Evolutionary conservation across 106 monocot genomes (phyloP).

Genomic region (Platanthera zijinensis): DNA sequence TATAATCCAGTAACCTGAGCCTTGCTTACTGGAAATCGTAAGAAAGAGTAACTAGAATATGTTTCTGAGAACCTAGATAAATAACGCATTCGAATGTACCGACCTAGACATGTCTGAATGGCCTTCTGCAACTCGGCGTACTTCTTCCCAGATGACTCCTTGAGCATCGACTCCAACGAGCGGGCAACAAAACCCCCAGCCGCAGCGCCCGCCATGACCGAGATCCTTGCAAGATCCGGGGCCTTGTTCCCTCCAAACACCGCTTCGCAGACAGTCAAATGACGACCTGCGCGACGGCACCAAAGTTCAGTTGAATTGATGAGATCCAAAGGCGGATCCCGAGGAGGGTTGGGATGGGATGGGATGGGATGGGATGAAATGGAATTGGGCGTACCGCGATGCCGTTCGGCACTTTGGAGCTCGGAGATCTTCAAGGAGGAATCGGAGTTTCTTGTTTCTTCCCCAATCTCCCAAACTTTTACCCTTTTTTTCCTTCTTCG

Average conservation of each 20-base stretch:
- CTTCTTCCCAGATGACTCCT: constrained; percentile 79
- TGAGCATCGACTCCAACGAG: constrained; percentile 91
- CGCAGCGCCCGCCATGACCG: constrained; percentile 73
- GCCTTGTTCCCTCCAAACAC: neutral
- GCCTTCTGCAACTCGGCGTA: constrained; percentile 55
- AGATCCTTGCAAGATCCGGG: constrained; percentile 18
- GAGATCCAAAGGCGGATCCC: no score
- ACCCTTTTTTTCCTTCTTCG: no score
- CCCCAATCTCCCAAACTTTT: no score
- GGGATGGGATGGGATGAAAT: neutral
- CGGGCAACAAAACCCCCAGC: constrained; percentile 85
- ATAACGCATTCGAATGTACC: neutral
- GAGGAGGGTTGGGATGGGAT: neutral
- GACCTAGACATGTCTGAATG: constrained; percentile 72
- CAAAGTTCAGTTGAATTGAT: neutral
- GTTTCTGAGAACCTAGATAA: no score
- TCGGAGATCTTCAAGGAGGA: no score
- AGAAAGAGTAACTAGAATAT: no score
- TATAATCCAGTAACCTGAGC: no score
- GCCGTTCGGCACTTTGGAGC: no score
- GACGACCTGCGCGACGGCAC: neutral
- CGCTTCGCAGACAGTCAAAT: neutral
- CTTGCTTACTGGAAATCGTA: no score
- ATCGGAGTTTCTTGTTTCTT: no score
- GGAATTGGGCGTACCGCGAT: no score